Base-by-base conservation (phyloP, 768 basidiomycete genomes). In the Trametes coccinea region DNA sequence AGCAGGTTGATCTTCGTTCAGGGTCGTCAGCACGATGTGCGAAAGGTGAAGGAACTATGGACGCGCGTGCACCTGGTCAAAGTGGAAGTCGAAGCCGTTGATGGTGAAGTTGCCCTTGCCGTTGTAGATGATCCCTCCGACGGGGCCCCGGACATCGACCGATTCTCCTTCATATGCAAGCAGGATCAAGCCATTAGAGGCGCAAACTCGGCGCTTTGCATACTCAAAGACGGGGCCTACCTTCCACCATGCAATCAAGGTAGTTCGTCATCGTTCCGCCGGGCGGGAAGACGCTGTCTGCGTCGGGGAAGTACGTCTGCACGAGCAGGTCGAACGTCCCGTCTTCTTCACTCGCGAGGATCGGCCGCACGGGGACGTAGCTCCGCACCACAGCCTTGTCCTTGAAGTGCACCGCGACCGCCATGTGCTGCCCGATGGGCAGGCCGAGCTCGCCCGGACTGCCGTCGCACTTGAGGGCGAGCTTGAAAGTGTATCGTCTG, bases 251-350 rank as follows among this genome's bases (percentile, higher is more conserved):
- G 31, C 59, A 60, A 40, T 70, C 69, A 5, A 70, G 56, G 33
- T 67, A 70, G 49, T 70, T 70, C 39, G 66, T 64, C 16, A 67
- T 53, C 10, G 67, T 64, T 2, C 69, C 69, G 1, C 69, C 69
- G 2, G 67, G 69, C 5, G 67, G 61, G 52, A 61, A 55, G 10
- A 61, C 50, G 17, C 52, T 56, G 8, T 31, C 61, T 1, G 59
- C 59, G 1, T 53, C 44, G 2, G 66, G 69, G n/a, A 67, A 40
- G 55, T 68, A 70, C 31, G 69, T 70, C 65, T 70, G 67, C 13
- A 70, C 67, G 10, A 67, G 59, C 48, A 70, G 58, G 27, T 67
- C 63, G 51, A 70, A 66, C 37, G 69, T 70, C 7, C 66, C 69
- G 29, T 70, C 62, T 33, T 70, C 69, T 44, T 70, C 69, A 0